Conservation (phyloP, 176 grass and related monocot species). For the Zea mays region DNA sequence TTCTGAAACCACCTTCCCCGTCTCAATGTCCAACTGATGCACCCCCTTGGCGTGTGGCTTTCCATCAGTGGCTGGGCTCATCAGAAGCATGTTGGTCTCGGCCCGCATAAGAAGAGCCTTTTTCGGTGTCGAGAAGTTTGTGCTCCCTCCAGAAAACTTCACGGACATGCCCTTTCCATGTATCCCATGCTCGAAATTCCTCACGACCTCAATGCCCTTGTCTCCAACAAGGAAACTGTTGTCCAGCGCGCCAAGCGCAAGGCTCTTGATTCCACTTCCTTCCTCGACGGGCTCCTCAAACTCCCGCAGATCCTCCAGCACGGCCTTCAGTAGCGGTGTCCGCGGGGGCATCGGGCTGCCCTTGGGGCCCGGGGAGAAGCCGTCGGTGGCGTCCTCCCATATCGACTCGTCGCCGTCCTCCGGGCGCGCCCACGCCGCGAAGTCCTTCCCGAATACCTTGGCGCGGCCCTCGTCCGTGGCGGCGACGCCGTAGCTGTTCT, state of each 20-base stretch:
- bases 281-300: slow-evolving; percentile 69
- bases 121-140: slow-evolving; percentile 61
- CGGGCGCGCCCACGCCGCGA: slow-evolving; percentile 81
- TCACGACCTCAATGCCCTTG: slow-evolving; percentile 63
- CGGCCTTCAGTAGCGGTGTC: slow-evolving; percentile 34
- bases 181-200: slow-evolving; percentile 81
- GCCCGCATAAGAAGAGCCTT: slow-evolving; percentile 91
- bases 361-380: slow-evolving; percentile 43
- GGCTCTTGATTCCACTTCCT: slow-evolving; percentile 66
- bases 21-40: slow-evolving; percentile 82
- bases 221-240: slow-evolving; percentile 78
- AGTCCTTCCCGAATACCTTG: slow-evolving; percentile 95
- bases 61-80: slow-evolving; percentile 90
- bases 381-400: slow-evolving; percentile 69
- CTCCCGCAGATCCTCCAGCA: slow-evolving; percentile 83
- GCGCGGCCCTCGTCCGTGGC: slow-evolving; percentile 66
- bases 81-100: slow-evolving; percentile 88
- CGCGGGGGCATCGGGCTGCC: slow-evolving; percentile 34
- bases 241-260: slow-evolving; percentile 72
- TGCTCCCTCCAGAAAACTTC: slow-evolving; percentile 56
- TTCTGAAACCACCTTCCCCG: slow-evolving; percentile 70
- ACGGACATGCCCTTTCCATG: slow-evolving; percentile 80
- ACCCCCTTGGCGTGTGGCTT: slow-evolving; percentile 80
- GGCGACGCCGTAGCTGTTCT: slow-evolving; percentile 78
- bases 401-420: slow-evolving; percentile 76